Evolutionary conservation across 116 monocot species (phyloP).

Genomic region (Posidonia oceanica): DNA sequence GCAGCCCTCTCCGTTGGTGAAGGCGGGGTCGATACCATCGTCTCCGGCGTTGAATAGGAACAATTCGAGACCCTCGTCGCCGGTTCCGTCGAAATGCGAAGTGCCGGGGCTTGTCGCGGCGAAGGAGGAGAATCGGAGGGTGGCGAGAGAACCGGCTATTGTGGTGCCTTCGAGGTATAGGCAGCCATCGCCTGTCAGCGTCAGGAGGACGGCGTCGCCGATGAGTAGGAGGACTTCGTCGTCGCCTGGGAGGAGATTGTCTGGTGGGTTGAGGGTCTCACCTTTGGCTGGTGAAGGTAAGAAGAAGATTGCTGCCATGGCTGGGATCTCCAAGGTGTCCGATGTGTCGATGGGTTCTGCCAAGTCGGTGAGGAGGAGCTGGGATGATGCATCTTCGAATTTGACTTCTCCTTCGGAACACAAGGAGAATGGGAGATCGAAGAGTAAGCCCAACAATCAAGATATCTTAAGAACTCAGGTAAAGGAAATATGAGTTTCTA

Average conservation of each 20-base stretch:
- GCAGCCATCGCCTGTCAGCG: constrained; percentile 49
- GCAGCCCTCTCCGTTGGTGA: constrained; percentile 17
- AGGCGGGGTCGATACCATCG: constrained; percentile 11
- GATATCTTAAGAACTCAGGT: constrained; percentile 67
- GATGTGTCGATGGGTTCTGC: constrained; percentile 29
- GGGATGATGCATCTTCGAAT: constrained; percentile 42
- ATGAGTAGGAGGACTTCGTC: constrained; percentile 32
- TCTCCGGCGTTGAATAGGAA: constrained; percentile 19
- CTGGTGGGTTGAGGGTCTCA: constrained; percentile 48
- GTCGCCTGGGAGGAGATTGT: constrained; percentile 64
- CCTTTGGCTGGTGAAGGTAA: constrained; percentile 38
- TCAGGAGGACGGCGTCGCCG: constrained; percentile 37
- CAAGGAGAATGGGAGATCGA: constrained; percentile 34
- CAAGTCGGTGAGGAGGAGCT: constrained; percentile 54
- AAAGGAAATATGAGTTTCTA: background rate
- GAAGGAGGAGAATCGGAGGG: constrained; percentile 67
- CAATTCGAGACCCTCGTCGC: constrained; percentile 44
- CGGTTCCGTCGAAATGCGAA: constrained; percentile 73
- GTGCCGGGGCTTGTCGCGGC: constrained; percentile 84
- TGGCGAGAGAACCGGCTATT: constrained; percentile 67
- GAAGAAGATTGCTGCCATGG: constrained; percentile 52
- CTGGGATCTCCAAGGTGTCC: constrained; percentile 49
- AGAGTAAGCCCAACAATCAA: constrained; percentile 31
- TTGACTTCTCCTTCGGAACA: constrained; percentile 12
- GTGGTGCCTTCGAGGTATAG: constrained; percentile 89